phyloP scores from a whole-genome alignment of 305 asterid species.

The Fraxinus nigra region DNA sequence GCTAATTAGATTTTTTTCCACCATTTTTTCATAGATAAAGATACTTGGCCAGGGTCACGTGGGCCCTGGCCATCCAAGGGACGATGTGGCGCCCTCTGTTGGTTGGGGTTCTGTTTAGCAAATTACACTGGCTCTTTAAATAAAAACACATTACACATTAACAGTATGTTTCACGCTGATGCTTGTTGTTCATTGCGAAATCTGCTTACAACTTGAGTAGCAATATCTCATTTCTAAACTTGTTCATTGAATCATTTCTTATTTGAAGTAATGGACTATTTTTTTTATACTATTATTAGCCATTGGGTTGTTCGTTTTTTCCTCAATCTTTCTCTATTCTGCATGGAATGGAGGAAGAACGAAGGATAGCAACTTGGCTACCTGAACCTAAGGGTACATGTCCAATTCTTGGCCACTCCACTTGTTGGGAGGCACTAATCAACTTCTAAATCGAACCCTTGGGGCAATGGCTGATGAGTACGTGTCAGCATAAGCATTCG shows the following conservation, averaged over 20 bases:
- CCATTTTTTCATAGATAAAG: no score
- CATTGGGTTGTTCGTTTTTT: neutral
- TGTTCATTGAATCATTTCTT: neutral
- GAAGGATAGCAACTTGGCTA: neutral
- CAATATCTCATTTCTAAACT: neutral
- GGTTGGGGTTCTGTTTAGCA: no score
- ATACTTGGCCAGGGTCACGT: no score
- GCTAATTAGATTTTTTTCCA: no score
- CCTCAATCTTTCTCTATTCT: neutral
- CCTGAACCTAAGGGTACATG: slow-evolving; percentile 12
- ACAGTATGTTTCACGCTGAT: neutral
- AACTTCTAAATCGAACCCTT: slow-evolving; percentile 14
- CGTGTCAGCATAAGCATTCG: slow-evolving; percentile 31
- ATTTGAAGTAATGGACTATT: no score
- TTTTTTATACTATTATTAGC: neutral
- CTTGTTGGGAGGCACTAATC: slow-evolving; percentile 22
- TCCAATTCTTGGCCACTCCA: slow-evolving; percentile 30
- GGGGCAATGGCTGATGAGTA: slow-evolving; percentile 27
- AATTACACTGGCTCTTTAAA: no score
- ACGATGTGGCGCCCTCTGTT: no score
- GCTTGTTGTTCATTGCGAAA: neutral
- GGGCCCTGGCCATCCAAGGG: no score
- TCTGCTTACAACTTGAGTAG: neutral
- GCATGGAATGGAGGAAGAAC: neutral
- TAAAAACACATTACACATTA: no score